Evolutionary conservation across 2,329 filamentous ascomycete species (phyloP).

Genomic region (Fusarium phyllophilum): DNA sequence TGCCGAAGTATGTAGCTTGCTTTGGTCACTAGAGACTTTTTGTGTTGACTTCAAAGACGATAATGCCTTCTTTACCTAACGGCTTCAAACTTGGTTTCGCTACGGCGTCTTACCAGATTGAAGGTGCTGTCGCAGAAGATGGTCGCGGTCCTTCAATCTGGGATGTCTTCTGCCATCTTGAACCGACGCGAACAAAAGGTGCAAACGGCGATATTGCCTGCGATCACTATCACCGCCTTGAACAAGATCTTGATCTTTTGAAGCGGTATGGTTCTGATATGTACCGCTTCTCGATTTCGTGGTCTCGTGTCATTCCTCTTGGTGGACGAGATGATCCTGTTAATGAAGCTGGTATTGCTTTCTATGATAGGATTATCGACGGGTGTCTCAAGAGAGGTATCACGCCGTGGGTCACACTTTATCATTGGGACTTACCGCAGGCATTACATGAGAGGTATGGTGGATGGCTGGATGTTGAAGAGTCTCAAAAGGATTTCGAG

Average conservation of each 20-base stretch:
- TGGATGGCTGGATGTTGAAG: constrained; percentile 47
- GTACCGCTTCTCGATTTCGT: constrained; percentile 74
- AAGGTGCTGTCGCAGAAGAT: constrained; percentile 54
- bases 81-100: constrained; percentile 56
- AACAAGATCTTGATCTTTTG: constrained; percentile 68
- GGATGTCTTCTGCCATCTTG: constrained; percentile 55
- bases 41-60: background rate
- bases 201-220: constrained; percentile 60
- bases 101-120: constrained; percentile 57
- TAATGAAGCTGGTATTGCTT: constrained; percentile 68
- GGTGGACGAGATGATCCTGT: constrained; percentile 71
- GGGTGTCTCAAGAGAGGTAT: constrained; percentile 66
- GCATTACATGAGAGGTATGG: constrained; percentile 51
- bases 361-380: constrained; percentile 70
- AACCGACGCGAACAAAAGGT: constrained; percentile 53
- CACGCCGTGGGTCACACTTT: constrained; percentile 70
- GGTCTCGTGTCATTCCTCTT: constrained; percentile 73
- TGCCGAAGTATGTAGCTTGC: background rate
- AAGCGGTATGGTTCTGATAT: constrained; percentile 66
- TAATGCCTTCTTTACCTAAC: constrained; percentile 12
- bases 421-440: constrained; percentile 68
- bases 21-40: background rate
- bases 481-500: constrained; percentile 50
- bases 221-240: constrained; percentile 54
- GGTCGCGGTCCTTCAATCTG: constrained; percentile 56